Evolutionary conservation across 1,139 yeast species (phyloP).

Genomic region (Yamadazyma triangularis): DNA sequence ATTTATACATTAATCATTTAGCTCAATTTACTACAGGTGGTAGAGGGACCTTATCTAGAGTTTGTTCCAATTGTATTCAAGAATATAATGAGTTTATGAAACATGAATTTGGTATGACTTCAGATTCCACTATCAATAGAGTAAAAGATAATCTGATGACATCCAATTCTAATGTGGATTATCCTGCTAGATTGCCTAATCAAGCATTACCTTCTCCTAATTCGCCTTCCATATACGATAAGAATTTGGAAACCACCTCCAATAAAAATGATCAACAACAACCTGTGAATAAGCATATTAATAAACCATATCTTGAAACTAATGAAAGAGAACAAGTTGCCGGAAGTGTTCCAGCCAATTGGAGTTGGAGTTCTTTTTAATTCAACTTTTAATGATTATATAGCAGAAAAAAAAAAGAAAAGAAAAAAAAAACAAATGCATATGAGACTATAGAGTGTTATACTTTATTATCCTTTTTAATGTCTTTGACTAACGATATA

Average conservation of each 20-base stretch:
- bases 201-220: neutral
- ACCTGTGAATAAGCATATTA: slow-evolving; percentile 5
- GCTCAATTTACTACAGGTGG: slow-evolving; percentile 78
- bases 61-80: slow-evolving; percentile 70
- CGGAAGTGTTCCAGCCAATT: slow-evolving; percentile 62
- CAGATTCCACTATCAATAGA: neutral
- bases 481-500: no score
- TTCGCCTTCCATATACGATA: neutral
- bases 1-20: slow-evolving; percentile 55
- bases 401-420: no score
- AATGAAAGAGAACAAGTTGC: slow-evolving; percentile 9
- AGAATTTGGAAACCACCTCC: no score
- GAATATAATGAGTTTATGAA: slow-evolving; percentile 57
- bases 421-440: no score
- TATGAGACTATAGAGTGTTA: no score
- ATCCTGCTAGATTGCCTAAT: neutral
- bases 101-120: slow-evolving; percentile 34
- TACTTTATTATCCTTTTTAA: no score
- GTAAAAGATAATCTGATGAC: neutral
- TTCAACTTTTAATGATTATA: no score
- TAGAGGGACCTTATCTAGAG: slow-evolving; percentile 68
- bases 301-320: slow-evolving; percentile 6
- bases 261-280: neutral
- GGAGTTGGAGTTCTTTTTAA: slow-evolving; percentile 73
- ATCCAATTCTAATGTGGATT: neutral